Conservation (phyloP, 1,284 basidiomycete species). For the Sporisorium iseilematis-ciliati region DNA sequence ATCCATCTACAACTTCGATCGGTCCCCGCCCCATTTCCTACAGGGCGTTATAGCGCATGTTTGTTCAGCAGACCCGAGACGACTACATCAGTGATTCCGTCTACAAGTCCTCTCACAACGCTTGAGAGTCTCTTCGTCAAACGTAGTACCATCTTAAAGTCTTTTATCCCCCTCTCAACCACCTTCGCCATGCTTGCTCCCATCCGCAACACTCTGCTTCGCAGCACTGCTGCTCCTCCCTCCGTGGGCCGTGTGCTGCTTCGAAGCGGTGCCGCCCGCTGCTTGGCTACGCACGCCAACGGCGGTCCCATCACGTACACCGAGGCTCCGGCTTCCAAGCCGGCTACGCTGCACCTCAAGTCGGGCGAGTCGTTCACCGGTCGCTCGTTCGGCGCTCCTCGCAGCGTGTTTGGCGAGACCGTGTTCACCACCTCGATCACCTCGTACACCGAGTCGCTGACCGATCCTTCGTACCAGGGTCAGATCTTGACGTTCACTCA, state of each 20-base stretch:
- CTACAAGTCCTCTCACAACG: slow-evolving; percentile 58
- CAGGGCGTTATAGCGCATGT: slow-evolving; percentile 58
- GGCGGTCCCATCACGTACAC: slow-evolving; percentile 57
- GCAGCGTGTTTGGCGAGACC: slow-evolving; percentile 92
- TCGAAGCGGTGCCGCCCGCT: slow-evolving; percentile 24
- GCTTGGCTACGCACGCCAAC: slow-evolving; percentile 35
- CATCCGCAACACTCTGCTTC: slow-evolving; percentile 46
- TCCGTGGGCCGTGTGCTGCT: slow-evolving; percentile 6
- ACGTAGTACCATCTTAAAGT: slow-evolving; percentile 21
- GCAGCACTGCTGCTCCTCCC: slow-evolving; percentile 33
- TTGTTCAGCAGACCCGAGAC: slow-evolving; percentile 64
- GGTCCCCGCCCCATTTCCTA: slow-evolving; percentile 26
- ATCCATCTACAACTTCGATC: slow-evolving; percentile 12
- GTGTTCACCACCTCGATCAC: slow-evolving; percentile 99
- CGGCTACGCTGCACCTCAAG: slow-evolving; percentile 91
- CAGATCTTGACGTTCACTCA: slow-evolving; percentile 99
- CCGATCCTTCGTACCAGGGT: slow-evolving; percentile 96
- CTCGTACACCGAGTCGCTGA: slow-evolving; percentile 99
- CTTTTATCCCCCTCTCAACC: background rate
- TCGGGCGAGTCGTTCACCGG: slow-evolving; percentile 92
- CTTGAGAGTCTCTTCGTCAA: slow-evolving; percentile 25
- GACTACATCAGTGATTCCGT: slow-evolving; percentile 67
- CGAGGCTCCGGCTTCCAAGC: slow-evolving; percentile 70
- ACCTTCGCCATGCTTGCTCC: slow-evolving; percentile 30
- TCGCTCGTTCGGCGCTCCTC: slow-evolving; percentile 87